phyloP scores from a whole-genome alignment of 805 yeast genomes.

The Ogataea methylovora region DNA sequence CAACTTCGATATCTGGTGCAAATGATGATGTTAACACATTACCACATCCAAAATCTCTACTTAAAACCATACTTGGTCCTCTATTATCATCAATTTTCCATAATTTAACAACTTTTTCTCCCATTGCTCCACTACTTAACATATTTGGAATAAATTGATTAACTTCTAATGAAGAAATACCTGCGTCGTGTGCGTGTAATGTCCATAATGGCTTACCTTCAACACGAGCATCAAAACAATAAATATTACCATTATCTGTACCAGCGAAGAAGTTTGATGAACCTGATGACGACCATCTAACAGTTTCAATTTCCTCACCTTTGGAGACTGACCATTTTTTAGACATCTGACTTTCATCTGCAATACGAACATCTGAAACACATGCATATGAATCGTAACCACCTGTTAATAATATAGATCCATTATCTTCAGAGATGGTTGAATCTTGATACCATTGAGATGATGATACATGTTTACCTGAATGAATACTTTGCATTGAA shows the following conservation, averaged over 20 bases:
- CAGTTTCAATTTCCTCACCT: conserved; percentile 74
- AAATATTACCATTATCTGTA: conserved; percentile 84
- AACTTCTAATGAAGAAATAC: conserved; percentile 73
- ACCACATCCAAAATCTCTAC: conserved; percentile 92
- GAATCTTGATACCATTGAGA: conserved; percentile 70
- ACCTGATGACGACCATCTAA: conserved; percentile 60
- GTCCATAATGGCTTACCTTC: conserved; percentile 80
- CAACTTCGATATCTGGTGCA: conserved; percentile 77
- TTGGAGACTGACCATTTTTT: conserved; percentile 57
- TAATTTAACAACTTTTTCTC: conserved; percentile 76
- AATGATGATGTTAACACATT: conserved; percentile 77
- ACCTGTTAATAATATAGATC: conserved; percentile 73
- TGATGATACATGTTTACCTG: conserved; percentile 73
- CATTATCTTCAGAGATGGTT: conserved; percentile 29
- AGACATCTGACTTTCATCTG: conserved; percentile 50
- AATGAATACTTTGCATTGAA: conserved; percentile 64
- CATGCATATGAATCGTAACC: conserved; percentile 87
- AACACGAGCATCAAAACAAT: conserved; percentile 78
- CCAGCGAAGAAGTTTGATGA: conserved; percentile 65
- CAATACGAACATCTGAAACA: conserved; percentile 77
- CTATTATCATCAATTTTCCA: conserved; percentile 62
- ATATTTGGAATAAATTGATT: conserved; percentile 63
- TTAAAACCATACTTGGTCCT: conserved; percentile 77
- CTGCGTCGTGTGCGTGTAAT: conserved; percentile 93
- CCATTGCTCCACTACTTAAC: conserved; percentile 84